Base-by-base conservation (phyloP, 208 protist genomes). In the Angomonas ambiguus region DNA sequence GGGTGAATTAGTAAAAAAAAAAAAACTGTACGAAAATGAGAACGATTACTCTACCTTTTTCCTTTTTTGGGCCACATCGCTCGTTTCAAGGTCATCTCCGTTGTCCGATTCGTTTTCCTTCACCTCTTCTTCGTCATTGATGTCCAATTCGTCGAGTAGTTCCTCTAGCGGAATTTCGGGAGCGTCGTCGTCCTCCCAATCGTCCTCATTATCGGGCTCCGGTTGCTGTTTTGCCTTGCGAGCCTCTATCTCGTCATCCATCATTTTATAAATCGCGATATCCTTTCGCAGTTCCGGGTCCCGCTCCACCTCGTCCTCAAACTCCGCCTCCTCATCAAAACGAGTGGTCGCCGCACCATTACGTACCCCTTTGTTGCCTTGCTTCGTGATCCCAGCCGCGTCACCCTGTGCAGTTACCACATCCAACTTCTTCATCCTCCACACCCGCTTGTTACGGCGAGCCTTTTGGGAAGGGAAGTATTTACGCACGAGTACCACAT, bases 401-500 rank as follows among this genome's bases (percentile, higher is more conserved):
- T 90, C 83, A 20, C 82, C 83, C 51, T 76, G 71, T 18, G 80
- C 28, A 18, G 77, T 85, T 10, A 88, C 68, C 18, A 93, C 76
- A 67, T 94, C 84, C 1, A 94, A 72, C 53, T 78, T 83, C 79
- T 94, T 93, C 18, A 96, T 69, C 72, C 83, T 87, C 87, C 88
- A 93, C 41, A 79, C 28, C 4, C 91, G 85, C 25, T 74, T 77
- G 68, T 85, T 82, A 53, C 87, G 87, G 34, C 79, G 77, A 22
- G 75, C 69, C 58, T 70, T 71, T 72, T 96, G 89, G 25, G 87
- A 76, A 20, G 92, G 87, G 72, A 94, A 98, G 76, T 90, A 77
- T 72, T 98, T 98, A 34, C 88, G 90, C 11, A 98, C 94, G n/a
- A 98, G 74, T 6, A 98, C 78, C 28, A 98, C 87, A 34, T 97